These are phyloP conservation scores for Melampsora larici-populina DNA, from an alignment of 1,284 basidiomycete species.

Conservation along the genomic window DNA sequence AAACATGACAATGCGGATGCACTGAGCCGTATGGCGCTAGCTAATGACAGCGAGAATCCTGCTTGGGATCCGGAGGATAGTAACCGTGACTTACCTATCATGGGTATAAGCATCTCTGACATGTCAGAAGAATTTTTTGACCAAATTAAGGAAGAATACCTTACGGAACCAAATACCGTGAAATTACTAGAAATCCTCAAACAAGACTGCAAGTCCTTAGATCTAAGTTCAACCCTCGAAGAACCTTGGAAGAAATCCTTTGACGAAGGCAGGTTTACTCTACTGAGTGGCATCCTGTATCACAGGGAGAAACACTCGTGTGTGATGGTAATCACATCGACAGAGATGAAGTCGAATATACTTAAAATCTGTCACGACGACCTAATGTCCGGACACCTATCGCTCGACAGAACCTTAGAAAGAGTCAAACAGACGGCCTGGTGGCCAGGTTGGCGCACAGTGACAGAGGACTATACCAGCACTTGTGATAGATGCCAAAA, in stretches of 20 bases:
- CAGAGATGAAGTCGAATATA: neutral
- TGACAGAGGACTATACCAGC: neutral
- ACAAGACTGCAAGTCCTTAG: neutral
- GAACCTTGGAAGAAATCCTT: neutral
- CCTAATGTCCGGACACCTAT: neutral
- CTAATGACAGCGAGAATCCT: neutral
- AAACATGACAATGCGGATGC: too few relatives aligned
- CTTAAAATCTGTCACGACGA: slow-evolving; percentile 4
- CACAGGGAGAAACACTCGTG: slow-evolving; percentile 18
- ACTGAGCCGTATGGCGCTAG: neutral
- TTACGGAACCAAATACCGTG: neutral
- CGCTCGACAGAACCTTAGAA: neutral
- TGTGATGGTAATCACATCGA: neutral
- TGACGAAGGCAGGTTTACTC: neutral
- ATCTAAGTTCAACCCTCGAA: neutral
- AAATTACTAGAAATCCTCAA: neutral
- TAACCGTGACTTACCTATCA: neutral
- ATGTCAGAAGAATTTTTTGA: neutral
- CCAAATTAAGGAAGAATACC: neutral
- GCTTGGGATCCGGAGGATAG: neutral
- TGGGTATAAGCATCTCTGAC: neutral
- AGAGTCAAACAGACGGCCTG: neutral
- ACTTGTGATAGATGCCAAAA: too few relatives aligned
- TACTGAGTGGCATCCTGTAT: slow-evolving; percentile 11
- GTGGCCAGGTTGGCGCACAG: neutral